A percentile compares a stretch with the other conserved stretches of the same genome.
Conservation (phyloP, 2,329 filamentous ascomycete genomes). For the Fusarium nelsonii region DNA sequence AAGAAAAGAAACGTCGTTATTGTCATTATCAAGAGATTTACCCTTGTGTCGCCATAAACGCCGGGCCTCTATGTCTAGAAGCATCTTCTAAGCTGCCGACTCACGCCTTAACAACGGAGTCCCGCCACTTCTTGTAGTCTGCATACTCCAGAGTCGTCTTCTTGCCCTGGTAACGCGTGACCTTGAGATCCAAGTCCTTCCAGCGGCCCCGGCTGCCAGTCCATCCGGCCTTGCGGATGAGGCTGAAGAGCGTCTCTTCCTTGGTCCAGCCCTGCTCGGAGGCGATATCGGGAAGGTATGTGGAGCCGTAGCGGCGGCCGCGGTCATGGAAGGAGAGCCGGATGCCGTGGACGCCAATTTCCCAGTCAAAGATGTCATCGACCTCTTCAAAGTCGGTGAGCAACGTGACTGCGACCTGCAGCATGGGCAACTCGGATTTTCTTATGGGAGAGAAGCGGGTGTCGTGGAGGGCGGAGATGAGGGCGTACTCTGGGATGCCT, state of each 20-base stretch:
- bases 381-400: conserved; percentile 87
- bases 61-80: conserved; percentile 47
- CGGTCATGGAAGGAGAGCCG: conserved; percentile 85
- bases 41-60: conserved; percentile 38
- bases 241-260: conserved; percentile 87
- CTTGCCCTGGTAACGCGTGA: conserved; percentile 88
- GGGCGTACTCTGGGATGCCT: conserved; percentile 82
- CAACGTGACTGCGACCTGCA: conserved; percentile 80
- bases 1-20: conserved; percentile 12
- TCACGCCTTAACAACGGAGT: conserved; percentile 70
- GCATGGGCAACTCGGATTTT: conserved; percentile 65
- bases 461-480: conserved; percentile 80
- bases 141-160: conserved; percentile 77
- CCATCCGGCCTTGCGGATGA: conserved; percentile 98
- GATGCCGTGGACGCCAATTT: conserved; percentile 85
- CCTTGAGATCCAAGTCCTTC: conserved; percentile 81
- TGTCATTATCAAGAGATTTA: conserved; percentile 17
- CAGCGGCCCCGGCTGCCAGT: conserved; percentile 81
- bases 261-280: conserved; percentile 94
- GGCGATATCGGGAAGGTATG: conserved; percentile 93
- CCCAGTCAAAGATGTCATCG: conserved; percentile 83
- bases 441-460: conserved; percentile 70
- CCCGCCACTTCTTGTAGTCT: conserved; percentile 84
- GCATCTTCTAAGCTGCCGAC: conserved; percentile 34
- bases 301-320: conserved; percentile 81